Evolutionary conservation across 139 green algal species (phyloP).

Genomic region (Micractinium conductrix): DNA sequence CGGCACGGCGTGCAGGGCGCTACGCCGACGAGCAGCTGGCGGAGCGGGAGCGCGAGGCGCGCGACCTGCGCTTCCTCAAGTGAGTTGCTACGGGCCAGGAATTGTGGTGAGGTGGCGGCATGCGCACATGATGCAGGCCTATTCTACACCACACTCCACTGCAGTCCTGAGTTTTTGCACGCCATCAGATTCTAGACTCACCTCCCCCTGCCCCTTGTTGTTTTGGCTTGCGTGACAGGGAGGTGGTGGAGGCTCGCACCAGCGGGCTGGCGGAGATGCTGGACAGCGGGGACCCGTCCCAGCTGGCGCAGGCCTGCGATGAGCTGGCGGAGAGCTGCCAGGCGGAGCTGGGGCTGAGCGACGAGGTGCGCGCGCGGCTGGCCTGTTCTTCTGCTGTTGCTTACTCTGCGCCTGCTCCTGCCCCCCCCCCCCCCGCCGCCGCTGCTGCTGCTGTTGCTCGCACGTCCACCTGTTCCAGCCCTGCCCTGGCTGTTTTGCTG

Average conservation of each 20-base stretch:
- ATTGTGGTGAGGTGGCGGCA: not conserved
- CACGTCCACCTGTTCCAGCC: too few species aligned
- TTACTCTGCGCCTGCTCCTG: too few species aligned
- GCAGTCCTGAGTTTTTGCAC: too few species aligned
- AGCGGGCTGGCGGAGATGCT: constrained; percentile 1
- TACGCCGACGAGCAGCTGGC: constrained; percentile 19
- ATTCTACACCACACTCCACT: too few species aligned
- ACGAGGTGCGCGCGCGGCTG: too few species aligned
- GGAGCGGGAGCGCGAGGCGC: constrained; percentile 36
- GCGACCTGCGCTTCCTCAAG: constrained; percentile 32
- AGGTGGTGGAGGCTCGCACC: constrained; percentile 6
- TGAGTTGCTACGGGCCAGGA: not conserved
- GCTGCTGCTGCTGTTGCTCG: too few species aligned
- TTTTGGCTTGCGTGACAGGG: not conserved
- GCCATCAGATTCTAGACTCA: too few species aligned
- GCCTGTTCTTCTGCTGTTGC: too few species aligned
- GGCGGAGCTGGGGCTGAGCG: not conserved
- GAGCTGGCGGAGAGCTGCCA: constrained; percentile 26
- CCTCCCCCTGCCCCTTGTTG: too few species aligned
- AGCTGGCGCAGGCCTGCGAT: constrained; percentile 15
- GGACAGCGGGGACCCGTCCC: not conserved
- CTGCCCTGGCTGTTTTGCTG: too few species aligned
- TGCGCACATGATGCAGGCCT: too few species aligned
- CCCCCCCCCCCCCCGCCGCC: too few species aligned
- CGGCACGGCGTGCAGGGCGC: not conserved